Evolutionary conservation across 345 rosid genomes (phyloP), one percentile per base, ranked within the genome.

Genomic region (Mangifera indica): DNA sequence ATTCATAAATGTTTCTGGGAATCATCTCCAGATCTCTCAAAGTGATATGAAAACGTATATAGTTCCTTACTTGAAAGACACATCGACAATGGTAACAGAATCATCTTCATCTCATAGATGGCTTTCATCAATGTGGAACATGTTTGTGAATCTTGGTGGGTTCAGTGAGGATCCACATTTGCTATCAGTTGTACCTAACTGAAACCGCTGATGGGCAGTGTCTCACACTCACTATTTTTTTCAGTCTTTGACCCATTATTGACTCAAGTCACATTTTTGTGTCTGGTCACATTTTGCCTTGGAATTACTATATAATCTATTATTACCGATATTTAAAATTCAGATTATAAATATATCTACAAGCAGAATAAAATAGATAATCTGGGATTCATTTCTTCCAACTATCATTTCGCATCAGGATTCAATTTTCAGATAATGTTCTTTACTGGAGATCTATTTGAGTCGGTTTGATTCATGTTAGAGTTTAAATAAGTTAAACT

Each of bases 11-110:
- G 84, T 92, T 46, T 53, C 87, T 0, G 95, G 97, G 12, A 80
- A 80, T 70, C 93, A 88, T 81, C 88, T 88, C 17, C 74, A 88
- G 21, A 86, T 87, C 65, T 81, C 88, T 42, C 26, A 42, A 44
- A 68, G 70, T 14, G 94, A 92, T 67, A 86, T 90, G 88, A 80
- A 84, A 64, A 88, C 83, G 78, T 81, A 87, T 71, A 70, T 87
- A 25, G 84, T 85, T 48, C 93, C 96, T 49, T 87, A 87, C 80
- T 83, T 88, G 76, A 54, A 60, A 64, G 84, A 83, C 72, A 46
- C 79, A 17, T 60, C 81, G 10, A n/a, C 81, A 12, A n/a, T 24
- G 40, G 60, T 54, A 71, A 58, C 77, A 13, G 74, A 65, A 51
- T 55, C 75, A 62, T 63, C 75, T 62, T 63, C 75, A 66, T 76